Percentiles rank a stretch among this genome's conserved stretches.
phyloP scores from a whole-genome alignment of 2,329 filamentous ascomycete genomes.

The Trichoderma sp. region DNA sequence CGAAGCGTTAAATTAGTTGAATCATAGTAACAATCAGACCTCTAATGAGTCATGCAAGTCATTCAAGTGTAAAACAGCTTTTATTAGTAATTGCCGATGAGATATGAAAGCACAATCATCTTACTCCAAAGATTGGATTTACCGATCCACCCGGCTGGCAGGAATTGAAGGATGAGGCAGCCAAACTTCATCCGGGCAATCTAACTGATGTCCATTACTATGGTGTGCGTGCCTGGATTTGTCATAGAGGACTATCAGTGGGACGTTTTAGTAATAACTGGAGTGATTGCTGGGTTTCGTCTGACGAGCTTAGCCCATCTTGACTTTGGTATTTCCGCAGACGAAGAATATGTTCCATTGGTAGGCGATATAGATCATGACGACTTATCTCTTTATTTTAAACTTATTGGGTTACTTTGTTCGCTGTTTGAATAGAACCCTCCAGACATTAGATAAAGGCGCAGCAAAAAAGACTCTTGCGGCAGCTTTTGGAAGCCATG shows the following conservation, averaged over 20 bases:
- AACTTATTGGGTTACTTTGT: conserved; percentile 34
- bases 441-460: conserved; percentile 32
- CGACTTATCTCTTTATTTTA: conserved; percentile 32
- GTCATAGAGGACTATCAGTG: conserved; percentile 33
- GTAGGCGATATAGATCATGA: conserved; percentile 26
- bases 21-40: too few species aligned
- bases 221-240: conserved; percentile 33
- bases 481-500: conserved; percentile 36
- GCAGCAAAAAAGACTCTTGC: conserved; percentile 35
- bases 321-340: conserved; percentile 28
- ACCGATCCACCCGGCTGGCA: conserved; percentile 27
- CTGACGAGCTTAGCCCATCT: conserved; percentile 38
- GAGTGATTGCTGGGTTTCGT: conserved; percentile 36
- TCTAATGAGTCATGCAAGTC: too few species aligned
- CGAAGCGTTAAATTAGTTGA: too few species aligned
- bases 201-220: conserved; percentile 37
- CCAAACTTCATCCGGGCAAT: conserved; percentile 31
- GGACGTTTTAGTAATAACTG: conserved; percentile 34
- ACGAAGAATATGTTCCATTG: conserved; percentile 23
- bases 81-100: too few species aligned
- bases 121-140: conserved; percentile 34
- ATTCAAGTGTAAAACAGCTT: too few species aligned
- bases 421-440: conserved; percentile 31
- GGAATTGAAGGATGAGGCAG: conserved; percentile 29
- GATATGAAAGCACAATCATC: conserved; percentile 35